Evolutionary conservation across 2,329 filamentous ascomycete species (phyloP).

Genomic region (Pseudogymnoascus sp.): DNA sequence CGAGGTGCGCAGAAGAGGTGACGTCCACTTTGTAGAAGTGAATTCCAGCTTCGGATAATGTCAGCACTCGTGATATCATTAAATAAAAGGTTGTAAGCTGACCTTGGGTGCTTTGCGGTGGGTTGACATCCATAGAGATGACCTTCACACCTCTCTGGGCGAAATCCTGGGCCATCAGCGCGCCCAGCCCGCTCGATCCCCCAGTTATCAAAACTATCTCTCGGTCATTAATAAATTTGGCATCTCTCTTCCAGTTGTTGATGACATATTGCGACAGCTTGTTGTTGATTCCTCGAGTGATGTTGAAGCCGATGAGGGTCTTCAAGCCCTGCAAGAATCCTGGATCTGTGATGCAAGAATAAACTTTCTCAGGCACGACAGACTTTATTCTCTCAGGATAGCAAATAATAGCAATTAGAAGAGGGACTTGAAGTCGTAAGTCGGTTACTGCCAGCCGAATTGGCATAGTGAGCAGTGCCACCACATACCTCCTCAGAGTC

Average conservation of each 20-base stretch:
- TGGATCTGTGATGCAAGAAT: not conserved
- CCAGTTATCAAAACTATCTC: constrained; percentile 68
- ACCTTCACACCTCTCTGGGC: constrained; percentile 56
- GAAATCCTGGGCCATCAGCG: constrained; percentile 52
- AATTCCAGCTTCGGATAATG: not conserved
- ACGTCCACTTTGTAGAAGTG: constrained; percentile 33
- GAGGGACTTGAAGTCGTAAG: constrained; percentile 15
- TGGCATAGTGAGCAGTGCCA: not conserved
- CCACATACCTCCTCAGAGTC: not conserved
- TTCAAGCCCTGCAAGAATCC: not conserved
- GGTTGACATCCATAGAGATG: constrained; percentile 60
- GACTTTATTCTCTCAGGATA: not conserved
- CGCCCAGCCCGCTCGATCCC: constrained; percentile 64
- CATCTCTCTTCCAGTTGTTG: constrained; percentile 43
- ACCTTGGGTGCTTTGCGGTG: constrained; percentile 30
- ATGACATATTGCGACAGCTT: constrained; percentile 41
- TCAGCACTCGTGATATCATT: not conserved
- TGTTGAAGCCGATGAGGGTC: not conserved
- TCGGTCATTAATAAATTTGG: constrained; percentile 50
- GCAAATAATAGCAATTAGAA: not conserved
- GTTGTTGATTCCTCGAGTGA: constrained; percentile 34
- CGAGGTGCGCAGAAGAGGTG: constrained; percentile 37
- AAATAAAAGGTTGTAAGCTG: not conserved
- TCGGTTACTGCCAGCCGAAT: not conserved
- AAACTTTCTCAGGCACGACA: not conserved